These are phyloP conservation scores for Zangia roseola DNA, from an alignment of 768 basidiomycete species.

Conservation along the genomic window DNA sequence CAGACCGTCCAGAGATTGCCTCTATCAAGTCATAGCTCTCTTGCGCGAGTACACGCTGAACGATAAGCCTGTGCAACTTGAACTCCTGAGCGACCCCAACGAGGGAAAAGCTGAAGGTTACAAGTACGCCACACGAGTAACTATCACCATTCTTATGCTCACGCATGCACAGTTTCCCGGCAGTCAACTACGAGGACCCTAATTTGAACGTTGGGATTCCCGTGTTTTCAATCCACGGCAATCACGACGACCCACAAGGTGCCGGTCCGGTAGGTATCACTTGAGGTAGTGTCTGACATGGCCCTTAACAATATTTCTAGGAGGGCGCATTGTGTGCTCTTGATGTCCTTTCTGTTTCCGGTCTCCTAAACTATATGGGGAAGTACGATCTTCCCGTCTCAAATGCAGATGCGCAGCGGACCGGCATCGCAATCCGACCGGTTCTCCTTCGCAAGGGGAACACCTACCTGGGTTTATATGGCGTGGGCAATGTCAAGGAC, in stretches of 20 bases:
- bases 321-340: constrained; percentile 95
- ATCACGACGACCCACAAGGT: constrained; percentile 99
- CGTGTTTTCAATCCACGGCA: constrained; percentile 98
- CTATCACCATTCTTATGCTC: neutral
- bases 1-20: constrained; percentile 83
- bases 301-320: constrained; percentile 37
- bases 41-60: constrained; percentile 89
- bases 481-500: constrained; percentile 96
- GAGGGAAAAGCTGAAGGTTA: constrained; percentile 86
- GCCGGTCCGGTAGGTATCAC: constrained; percentile 70
- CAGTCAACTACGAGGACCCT: constrained; percentile 94
- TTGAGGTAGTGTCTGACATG: neutral
- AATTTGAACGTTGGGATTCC: constrained; percentile 96
- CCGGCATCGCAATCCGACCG: constrained; percentile 84
- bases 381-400: constrained; percentile 85
- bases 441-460: constrained; percentile 88
- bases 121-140: constrained; percentile 50
- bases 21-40: constrained; percentile 87
- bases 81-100: constrained; percentile 88
- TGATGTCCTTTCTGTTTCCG: constrained; percentile 91
- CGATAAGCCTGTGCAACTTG: constrained; percentile 85
- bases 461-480: constrained; percentile 88
- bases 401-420: constrained; percentile 58
- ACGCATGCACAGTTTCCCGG: constrained; percentile 73
- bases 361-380: constrained; percentile 96